These are phyloP conservation scores for Conringia planisiliqua DNA, from an alignment of 345 rosid species.

Conservation along the genomic window DNA sequence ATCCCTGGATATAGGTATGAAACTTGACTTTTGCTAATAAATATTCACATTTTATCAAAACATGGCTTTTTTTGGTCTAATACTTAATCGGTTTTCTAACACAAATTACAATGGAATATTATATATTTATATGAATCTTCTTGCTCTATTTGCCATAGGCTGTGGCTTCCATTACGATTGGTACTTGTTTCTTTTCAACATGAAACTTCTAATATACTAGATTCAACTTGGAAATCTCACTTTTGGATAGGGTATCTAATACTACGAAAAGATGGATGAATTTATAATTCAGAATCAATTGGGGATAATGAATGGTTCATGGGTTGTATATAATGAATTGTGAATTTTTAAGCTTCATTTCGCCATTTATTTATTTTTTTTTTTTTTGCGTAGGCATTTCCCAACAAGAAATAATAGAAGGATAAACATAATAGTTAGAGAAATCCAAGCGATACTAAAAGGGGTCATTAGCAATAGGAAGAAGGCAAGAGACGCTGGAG, in stretches of 20 bases:
- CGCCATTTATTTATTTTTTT: neutral
- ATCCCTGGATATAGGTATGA: conserved; percentile 39
- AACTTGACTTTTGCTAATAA: neutral
- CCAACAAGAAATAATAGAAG: conserved; percentile 47
- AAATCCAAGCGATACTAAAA: conserved; percentile 34
- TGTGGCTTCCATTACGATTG: neutral
- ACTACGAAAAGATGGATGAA: neutral
- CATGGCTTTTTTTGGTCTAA: neutral
- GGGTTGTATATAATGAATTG: neutral
- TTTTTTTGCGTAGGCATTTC: conserved; percentile 30
- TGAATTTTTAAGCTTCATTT: too few species aligned
- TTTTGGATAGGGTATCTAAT: neutral
- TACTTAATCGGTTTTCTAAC: neutral
- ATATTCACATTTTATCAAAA: too few species aligned
- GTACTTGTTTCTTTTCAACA: neutral
- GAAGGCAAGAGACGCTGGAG: conserved; percentile 35
- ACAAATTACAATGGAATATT: too few species aligned
- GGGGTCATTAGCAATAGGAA: conserved; percentile 38
- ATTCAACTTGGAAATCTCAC: neutral
- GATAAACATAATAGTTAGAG: conserved; percentile 32
- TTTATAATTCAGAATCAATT: neutral
- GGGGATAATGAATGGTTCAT: neutral
- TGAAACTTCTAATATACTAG: neutral
- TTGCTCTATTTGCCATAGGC: neutral
- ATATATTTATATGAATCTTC: neutral